Evolutionary conservation across 2,329 filamentous ascomycete genomes (phyloP), one percentile per base, ranked within the genome.

Genomic region (Arthroderma sp.): DNA sequence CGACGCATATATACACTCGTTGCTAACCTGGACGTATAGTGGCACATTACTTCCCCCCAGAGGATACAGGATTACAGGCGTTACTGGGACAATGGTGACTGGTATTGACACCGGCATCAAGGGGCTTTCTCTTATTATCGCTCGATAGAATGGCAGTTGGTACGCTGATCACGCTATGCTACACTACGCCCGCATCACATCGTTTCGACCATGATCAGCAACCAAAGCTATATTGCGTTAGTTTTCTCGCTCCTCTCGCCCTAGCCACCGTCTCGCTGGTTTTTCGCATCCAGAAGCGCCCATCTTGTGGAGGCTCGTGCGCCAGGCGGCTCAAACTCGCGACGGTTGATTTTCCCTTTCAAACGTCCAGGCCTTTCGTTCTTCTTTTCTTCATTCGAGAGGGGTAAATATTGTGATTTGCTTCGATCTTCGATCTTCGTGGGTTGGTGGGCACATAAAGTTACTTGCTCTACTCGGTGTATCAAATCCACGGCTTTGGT

Each of bases 71-170:
- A 85, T 97, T 67, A 91, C 87, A 60, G 93, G 93, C 59, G 79
- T 97, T 61, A 86, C 88, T 9, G 93, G 93, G 58, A 88, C 87
- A 55, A 88, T 84, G 66, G 89, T 79, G 38, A 70, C 80, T 53
- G 95, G 88, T 88, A 75, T 96, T 21, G 88, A 95, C 38, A 70
- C 80, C 53, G 95, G 88, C 88, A 75, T 96, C 21, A 89, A 95
- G 69, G 87, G 87, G 2, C 88, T 96, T 69, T 86, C 87, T 7
- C 77, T 95, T 58, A 83, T 97, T 65, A 87, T 90, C 65, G 83
- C 82, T 52, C 79, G 83, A 64, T 88, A 71, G 54, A 51, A 13
- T 5, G 15, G 6, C 11, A 49, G n/a, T 15, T 2, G 23, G 44
- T 17, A 51, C 44, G 25, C 44, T 51, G 33, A 51, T 8, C 5